phyloP scores from a whole-genome alignment of 495 filamentous ascomycete genomes.

The Jackrogersella minutella region DNA sequence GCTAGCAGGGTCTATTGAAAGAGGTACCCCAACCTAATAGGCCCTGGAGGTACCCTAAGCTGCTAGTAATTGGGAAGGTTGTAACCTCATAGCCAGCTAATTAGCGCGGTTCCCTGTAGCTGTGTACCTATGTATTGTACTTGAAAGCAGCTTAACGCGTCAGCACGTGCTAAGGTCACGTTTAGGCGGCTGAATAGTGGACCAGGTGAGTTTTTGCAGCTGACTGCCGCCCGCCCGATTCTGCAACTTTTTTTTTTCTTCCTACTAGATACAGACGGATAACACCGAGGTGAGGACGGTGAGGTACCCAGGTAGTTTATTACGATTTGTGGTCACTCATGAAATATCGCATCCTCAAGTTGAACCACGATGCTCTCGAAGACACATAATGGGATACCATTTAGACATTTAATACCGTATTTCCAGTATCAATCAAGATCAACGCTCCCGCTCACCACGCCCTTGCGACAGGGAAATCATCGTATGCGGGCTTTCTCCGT shows the following conservation, averaged over 20 bases:
- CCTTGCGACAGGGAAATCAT: neutral
- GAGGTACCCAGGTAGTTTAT: conserved; percentile 23
- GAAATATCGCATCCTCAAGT: conserved; percentile 29
- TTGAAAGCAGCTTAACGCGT: conserved; percentile 2
- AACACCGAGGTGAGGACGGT: conserved; percentile 10
- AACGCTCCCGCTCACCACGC: conserved; percentile 1
- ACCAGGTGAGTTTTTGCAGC: neutral
- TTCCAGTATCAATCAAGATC: conserved; percentile 13
- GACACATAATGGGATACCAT: conserved; percentile 36
- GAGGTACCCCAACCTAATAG: neutral
- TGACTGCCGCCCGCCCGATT: conserved; percentile 13
- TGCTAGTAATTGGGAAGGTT: too few species aligned
- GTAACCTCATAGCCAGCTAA: neutral
- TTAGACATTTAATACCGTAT: conserved; percentile 19
- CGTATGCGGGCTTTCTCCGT: conserved; percentile 31
- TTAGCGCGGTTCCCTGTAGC: conserved; percentile 6
- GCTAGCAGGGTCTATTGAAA: neutral
- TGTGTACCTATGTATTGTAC: neutral
- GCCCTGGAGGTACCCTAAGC: neutral
- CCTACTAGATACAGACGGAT: neutral
- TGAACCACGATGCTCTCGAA: conserved; percentile 38
- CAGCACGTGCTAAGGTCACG: conserved; percentile 14
- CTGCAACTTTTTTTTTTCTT: neutral
- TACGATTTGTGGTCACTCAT: conserved; percentile 33
- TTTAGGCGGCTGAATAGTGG: neutral